Evolutionary conservation across 2,329 filamentous ascomycete genomes (phyloP).

Genomic region (Apiospora hydei): DNA sequence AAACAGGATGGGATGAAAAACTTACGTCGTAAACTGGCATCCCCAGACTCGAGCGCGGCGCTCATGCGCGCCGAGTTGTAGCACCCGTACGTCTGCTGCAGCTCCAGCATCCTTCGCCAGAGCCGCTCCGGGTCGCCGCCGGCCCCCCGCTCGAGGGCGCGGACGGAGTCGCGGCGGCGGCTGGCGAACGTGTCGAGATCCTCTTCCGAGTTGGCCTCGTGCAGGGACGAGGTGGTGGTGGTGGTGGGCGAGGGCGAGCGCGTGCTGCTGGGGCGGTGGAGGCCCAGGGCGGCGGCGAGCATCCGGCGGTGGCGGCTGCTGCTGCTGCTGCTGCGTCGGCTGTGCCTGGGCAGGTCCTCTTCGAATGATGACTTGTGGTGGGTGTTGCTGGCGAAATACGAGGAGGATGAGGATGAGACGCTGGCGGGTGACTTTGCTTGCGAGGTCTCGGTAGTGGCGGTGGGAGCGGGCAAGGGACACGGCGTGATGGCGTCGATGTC

Average conservation of each 20-base stretch:
- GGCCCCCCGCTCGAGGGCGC: conserved; percentile 44
- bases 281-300: neutral
- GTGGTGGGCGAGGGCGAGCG: conserved; percentile 13
- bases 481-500: conserved; percentile 46
- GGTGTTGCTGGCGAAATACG: neutral
- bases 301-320: neutral
- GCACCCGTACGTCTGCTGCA: conserved; percentile 55
- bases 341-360: neutral
- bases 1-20: conserved; percentile 26
- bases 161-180: conserved; percentile 37
- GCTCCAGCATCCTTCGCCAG: conserved; percentile 57
- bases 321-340: neutral
- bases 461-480: conserved; percentile 34
- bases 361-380: neutral
- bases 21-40: conserved; percentile 54
- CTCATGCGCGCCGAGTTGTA: conserved; percentile 59
- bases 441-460: conserved; percentile 21
- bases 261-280: neutral
- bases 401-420: neutral
- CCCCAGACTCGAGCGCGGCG: conserved; percentile 51
- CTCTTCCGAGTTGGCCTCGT: conserved; percentile 13
- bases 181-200: neutral
- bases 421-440: conserved; percentile 24
- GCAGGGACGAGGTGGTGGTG: neutral
- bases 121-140: conserved; percentile 50